Evolutionary conservation across 2,329 filamentous ascomycete genomes (phyloP), one percentile per base, ranked within the genome.

Genomic region (Rugonectria rugulosa): DNA sequence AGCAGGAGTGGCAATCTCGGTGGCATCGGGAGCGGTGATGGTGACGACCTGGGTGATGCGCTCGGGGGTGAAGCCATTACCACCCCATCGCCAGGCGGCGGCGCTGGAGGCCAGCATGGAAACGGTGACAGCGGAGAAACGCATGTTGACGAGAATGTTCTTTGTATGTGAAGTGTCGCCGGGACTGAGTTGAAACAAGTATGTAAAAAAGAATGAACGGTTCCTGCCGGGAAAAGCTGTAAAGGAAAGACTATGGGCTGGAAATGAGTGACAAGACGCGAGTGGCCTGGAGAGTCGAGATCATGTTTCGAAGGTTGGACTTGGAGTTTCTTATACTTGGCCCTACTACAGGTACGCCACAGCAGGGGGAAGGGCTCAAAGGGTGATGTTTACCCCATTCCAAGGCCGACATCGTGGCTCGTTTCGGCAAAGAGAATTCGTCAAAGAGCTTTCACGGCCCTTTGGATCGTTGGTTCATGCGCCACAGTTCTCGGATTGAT

Each of bases 1-100:
- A 21, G 17, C 56, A n/a, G 54, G 60, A 21, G 57, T 65, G 24
- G 60, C 51, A 19, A 60, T 42, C 10, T 56, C 34, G 37, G 56
- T 62, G n/a, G 58, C 56, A 40, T 21, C 19, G n/a, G 19, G 11
- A 24, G 20, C 37, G 12, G 37, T 20, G 37, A 40, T 47, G n/a
- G 57, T 40, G 14, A 45, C 24, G 40, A 48, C 46, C 44, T 61
- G 53, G 52, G 58, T 38, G 31, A 56, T 43, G 24, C 36, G 6
- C 29, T 15, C 26, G 21, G 21, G 11, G 36, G 23, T 8, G 46
- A 34, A n/a, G 37, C 37, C 20, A n/a, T 23, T 42, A 56, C 53
- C 50, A n/a, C n/a, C n/a, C 32, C 32, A 50, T 24, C 47, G 58
- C 53, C 50, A 51, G 37, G 64, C 64, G 10, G 61, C 53, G 61